Conservation (phyloP, 1,284 basidiomycete genomes). For the Bjerkandera adusta region DNA sequence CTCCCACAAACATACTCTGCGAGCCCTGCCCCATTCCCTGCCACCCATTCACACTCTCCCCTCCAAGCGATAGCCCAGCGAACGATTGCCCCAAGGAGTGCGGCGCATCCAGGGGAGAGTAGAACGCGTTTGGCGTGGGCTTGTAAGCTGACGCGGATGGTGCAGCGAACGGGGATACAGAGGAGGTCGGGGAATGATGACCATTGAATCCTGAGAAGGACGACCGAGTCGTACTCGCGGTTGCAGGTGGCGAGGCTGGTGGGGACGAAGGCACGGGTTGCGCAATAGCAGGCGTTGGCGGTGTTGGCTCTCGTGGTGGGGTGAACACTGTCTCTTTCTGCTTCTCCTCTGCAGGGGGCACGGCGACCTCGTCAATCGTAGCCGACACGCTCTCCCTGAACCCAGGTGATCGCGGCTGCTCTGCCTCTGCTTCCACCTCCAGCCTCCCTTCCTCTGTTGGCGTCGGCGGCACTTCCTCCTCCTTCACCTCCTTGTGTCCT, state of each 20-base stretch:
- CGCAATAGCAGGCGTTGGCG: neutral
- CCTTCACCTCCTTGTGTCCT: too few relatives aligned
- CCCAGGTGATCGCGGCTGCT: slow-evolving; percentile 23
- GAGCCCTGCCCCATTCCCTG: slow-evolving; percentile 42
- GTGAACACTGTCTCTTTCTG: too few relatives aligned
- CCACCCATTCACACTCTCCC: slow-evolving; percentile 50
- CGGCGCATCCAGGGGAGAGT: slow-evolving; percentile 54
- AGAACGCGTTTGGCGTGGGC: slow-evolving; percentile 27
- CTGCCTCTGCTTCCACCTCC: slow-evolving; percentile 1
- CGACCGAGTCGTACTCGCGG: slow-evolving; percentile 21
- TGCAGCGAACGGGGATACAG: slow-evolving; percentile 19
- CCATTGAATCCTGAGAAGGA: slow-evolving; percentile 20
- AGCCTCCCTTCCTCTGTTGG: slow-evolving; percentile 13
- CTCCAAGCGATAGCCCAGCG: slow-evolving; percentile 59
- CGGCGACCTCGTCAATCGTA: slow-evolving; percentile 24
- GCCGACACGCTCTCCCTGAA: slow-evolving; percentile 31
- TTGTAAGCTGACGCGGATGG: slow-evolving; percentile 21
- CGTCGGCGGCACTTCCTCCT: slow-evolving; percentile 4
- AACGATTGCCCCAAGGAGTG: slow-evolving; percentile 44
- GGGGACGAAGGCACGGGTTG: slow-evolving; percentile 3
- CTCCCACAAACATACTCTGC: slow-evolving; percentile 25
- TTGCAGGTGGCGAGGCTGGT: slow-evolving; percentile 18
- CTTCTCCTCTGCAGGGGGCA: slow-evolving; percentile 20
- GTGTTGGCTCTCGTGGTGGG: slow-evolving; percentile 11
- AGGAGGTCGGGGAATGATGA: slow-evolving; percentile 23